Evolutionary conservation across 2,329 filamentous ascomycete genomes (phyloP), one percentile per base, ranked within the genome.

Genomic region (Sarocladium brachiariae): DNA sequence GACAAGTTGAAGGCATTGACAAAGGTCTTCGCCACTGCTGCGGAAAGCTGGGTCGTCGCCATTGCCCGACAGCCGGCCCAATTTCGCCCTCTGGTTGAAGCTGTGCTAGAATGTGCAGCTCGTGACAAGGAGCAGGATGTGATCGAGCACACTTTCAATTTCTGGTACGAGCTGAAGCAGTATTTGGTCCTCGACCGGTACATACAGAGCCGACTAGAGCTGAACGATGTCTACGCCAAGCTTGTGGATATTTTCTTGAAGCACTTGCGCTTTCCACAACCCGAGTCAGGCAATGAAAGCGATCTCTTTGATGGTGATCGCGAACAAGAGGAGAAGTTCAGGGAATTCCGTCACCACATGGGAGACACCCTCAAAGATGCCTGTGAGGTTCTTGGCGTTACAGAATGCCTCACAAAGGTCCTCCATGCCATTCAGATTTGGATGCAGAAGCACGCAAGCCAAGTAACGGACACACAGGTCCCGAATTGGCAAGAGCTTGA

Each of bases 81-180:
- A 48, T 97, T 97, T 72, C 80, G 87, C 34, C 82, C 81, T 10
- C 75, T 99, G 4, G 92, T 99, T 10, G 90, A 96, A 61, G 83
- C 87, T 6, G 83, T 99, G 14, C 77, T 97, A n/a, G 91, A 97
- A 70, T 96, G 90, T 62, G 91, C 89, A 54, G 81, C 86, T 10
- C 80, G 87, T 57, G 93, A 99, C 66, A 84, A 83, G 64, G 92
- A 96, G 50, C 83, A 87, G 54, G 93, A 99, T 57, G 89, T 91
- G 4, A 90, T 99, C 55, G 88, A 89, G 50, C 83, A 93, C 61
- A 99, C 95, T 0, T 99, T 99, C 69, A 83, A 83, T 58, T 97
- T 99, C 71, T 99, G 93, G 93, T 97, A 95, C 65, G 93, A 99
- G 64, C 78, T 99, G 43, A 99, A 99, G 74, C 90, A 96, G 65